These are phyloP conservation scores for Pestalotiopsis sp. DNA, from an alignment of 2,329 filamentous ascomycete genomes.

Conservation along the genomic window DNA sequence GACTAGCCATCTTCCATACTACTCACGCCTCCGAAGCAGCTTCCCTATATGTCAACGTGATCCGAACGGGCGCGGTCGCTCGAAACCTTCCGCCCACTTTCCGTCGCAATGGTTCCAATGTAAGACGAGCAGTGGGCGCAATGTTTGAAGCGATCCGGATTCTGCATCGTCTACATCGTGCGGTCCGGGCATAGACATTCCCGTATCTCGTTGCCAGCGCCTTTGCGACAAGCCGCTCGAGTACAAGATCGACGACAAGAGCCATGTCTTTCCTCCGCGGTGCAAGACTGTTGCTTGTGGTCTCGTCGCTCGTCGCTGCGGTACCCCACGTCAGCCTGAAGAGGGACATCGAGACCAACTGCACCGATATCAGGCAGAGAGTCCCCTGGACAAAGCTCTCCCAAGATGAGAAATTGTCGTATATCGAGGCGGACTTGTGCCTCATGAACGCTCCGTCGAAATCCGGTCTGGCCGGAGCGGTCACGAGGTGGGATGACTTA, in stretches of 20 bases:
- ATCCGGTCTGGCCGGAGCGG: constrained; percentile 26
- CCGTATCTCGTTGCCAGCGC: not conserved
- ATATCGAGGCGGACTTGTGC: constrained; percentile 34
- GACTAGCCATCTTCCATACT: not conserved
- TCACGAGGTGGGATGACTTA: constrained; percentile 35
- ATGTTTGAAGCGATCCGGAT: not conserved
- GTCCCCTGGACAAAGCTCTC: constrained; percentile 13
- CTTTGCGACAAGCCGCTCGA: not conserved
- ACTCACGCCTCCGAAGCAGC: not conserved
- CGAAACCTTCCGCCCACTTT: not conserved
- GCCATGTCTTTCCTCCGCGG: not conserved
- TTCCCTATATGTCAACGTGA: not conserved
- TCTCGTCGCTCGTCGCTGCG: not conserved
- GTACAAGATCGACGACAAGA: not conserved
- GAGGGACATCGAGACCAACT: constrained; percentile 6
- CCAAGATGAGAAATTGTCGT: constrained; percentile 29
- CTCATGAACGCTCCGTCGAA: constrained; percentile 29
- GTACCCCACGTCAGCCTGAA: not conserved
- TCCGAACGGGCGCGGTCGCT: not conserved
- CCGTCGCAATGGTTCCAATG: not conserved
- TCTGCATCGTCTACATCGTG: not conserved
- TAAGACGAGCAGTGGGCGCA: not conserved
- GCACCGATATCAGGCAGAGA: not conserved
- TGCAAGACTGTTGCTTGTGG: not conserved
- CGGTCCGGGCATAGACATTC: not conserved